Conservation (phyloP, 169 alveolate genomes). For the Babesia bigemina region DNA sequence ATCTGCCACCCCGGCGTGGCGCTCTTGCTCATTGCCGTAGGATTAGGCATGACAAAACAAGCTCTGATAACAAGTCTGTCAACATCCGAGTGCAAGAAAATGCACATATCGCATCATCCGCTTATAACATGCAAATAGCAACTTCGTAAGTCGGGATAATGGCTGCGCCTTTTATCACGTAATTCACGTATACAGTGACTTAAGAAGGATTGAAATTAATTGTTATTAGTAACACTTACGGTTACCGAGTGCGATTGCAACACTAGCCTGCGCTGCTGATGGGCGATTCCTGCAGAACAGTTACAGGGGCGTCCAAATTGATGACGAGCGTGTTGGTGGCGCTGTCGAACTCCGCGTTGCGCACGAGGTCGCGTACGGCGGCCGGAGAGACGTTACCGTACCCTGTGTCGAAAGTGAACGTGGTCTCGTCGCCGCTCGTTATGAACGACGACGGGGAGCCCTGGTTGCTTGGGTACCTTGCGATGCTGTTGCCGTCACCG, state of each 20-base stretch:
- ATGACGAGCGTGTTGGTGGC: conserved; percentile 48
- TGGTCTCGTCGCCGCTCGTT: conserved; percentile 14
- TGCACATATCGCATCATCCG: no score
- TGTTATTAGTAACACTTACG: background rate
- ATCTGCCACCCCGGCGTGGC: no score
- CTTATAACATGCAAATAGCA: no score
- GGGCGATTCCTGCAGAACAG: conserved; percentile 22
- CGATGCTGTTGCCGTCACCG: conserved; percentile 36
- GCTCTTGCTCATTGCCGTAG: no score
- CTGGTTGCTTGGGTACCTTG: conserved; percentile 8
- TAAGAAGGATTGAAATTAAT: no score
- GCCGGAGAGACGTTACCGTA: conserved; percentile 63
- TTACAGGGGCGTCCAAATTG: conserved; percentile 63
- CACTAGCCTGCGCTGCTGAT: background rate
- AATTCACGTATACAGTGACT: no score
- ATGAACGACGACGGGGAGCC: conserved; percentile 16
- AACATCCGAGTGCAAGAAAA: no score
- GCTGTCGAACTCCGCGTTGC: conserved; percentile 46
- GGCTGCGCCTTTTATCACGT: no score
- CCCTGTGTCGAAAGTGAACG: conserved; percentile 34
- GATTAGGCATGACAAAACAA: no score
- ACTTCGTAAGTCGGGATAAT: no score
- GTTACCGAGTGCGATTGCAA: background rate
- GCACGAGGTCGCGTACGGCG: conserved; percentile 44
- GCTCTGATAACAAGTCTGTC: no score